Base-by-base conservation (phyloP, 192 early-diverging fungal species). In the Podila verticillata region DNA sequence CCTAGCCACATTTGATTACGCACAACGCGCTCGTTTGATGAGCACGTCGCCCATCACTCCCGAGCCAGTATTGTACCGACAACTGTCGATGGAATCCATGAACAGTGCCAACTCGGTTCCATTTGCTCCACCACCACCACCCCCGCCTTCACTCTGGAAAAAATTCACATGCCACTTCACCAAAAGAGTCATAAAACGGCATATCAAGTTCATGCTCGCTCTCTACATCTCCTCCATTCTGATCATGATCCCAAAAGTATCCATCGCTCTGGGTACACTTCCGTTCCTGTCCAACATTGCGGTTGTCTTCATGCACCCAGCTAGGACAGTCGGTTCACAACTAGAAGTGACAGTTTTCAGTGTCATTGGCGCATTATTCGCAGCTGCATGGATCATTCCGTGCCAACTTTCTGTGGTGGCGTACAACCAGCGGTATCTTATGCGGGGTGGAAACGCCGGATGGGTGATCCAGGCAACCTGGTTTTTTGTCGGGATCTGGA, bases 321-420 rank as follows among this genome's bases (percentile, higher is more conserved):
- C 71, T 5, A 56, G 84, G 59, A 82, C 74, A 0, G 72, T 84
- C 63, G 85, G 85, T 3, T 79, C 85, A 35, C 83, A 84, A 57
- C 29, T 86, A 1, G 85, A 86, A 24, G 83, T 83, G 1, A 86
- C 85, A 0, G 44, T 82, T 1, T 82, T 80, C 7, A 57, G 71
- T 7, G 57, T 82, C 3, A 39, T 86, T 9, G 85, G 85, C 19
- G 62, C 79, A 13, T 34, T 73, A 13, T 24, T 72, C 2, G 83
- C 83, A 19, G 63, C 84, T 4, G 36, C 49, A 4, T 84, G 69
- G 72, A 68, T 81, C 29, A 61, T 73, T 15, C 79, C 80, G 1
- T 81, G 66, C 3, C 61, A 84, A 31, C 48, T 64, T 3, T 57
- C 80, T 1, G 51, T 65, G 5, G 36, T 44, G 0, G 57, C 79